Percentiles rank a stretch among this genome's conserved stretches.
Conservation (phyloP, 2,329 filamentous ascomycete species). For the Epicoccum nigrum region DNA sequence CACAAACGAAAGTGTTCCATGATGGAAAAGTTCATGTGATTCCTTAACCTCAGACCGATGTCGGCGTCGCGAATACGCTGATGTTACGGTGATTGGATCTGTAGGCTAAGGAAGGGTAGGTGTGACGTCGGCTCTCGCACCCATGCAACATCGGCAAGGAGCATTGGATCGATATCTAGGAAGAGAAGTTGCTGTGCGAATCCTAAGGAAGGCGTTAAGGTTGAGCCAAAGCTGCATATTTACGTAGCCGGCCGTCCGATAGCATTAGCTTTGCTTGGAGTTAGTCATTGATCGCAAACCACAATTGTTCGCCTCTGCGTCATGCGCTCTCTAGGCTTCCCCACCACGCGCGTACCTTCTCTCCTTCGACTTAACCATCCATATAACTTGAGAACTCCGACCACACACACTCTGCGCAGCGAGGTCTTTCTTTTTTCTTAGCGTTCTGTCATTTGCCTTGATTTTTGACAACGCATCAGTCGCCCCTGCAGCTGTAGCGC, state of each 20-base stretch:
- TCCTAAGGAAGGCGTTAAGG: not conserved
- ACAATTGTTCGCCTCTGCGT: conserved; percentile 19
- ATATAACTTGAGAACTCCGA: not conserved
- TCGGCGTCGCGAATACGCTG: not conserved
- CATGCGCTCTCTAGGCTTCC: conserved; percentile 22
- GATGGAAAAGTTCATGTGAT: too few species aligned
- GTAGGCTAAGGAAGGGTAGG: conserved; percentile 2
- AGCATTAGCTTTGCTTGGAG: conserved; percentile 14
- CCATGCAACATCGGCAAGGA: not conserved
- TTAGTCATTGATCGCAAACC: conserved; percentile 17
- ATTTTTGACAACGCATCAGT: conserved; percentile 11
- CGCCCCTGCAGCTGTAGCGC: conserved; percentile 14
- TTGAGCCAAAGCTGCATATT: conserved; percentile 2
- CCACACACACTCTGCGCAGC: conserved; percentile 15
- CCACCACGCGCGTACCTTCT: conserved; percentile 9
- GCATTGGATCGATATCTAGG: not conserved
- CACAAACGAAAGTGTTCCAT: too few species aligned
- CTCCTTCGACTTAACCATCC: not conserved
- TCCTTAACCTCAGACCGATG: not conserved
- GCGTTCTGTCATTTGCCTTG: not conserved
- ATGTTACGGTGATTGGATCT: not conserved
- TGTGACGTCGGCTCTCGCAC: conserved; percentile 5
- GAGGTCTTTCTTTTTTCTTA: conserved; percentile 2
- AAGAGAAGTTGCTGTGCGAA: not conserved
- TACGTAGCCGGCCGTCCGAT: conserved; percentile 2